Evolutionary conservation across 495 filamentous ascomycete species (phyloP).

Genomic region (Schizothecium vesticola): DNA sequence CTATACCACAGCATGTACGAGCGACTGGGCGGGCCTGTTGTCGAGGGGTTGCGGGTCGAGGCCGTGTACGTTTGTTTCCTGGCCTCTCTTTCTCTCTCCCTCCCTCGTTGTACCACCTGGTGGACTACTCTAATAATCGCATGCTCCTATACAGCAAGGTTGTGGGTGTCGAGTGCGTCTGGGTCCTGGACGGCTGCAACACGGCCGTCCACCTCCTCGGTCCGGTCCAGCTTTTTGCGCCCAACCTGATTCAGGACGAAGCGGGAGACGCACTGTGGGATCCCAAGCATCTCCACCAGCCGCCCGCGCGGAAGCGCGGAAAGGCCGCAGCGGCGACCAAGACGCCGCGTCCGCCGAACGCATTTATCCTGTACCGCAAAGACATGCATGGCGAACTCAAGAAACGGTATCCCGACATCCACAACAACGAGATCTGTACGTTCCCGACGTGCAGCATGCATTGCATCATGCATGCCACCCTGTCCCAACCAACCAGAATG

Average conservation of each 20-base stretch:
- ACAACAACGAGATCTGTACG: conserved; percentile 27
- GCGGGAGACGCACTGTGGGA: background rate
- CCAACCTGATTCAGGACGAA: conserved; percentile 10
- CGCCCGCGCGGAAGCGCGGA: conserved; percentile 3
- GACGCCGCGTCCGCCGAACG: conserved; percentile 24
- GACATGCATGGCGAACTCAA: conserved; percentile 14
- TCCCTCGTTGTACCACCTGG: too few relatives aligned
- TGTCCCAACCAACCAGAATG: too few relatives aligned
- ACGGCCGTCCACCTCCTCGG: conserved; percentile 13
- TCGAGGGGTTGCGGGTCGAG: background rate
- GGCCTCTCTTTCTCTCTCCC: background rate
- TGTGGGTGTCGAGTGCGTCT: background rate
- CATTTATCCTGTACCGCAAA: conserved; percentile 25
- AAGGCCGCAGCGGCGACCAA: background rate
- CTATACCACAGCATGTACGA: background rate
- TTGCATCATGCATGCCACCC: too few relatives aligned
- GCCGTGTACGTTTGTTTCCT: background rate
- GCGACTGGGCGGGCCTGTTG: background rate
- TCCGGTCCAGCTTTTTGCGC: conserved; percentile 7
- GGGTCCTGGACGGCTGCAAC: background rate
- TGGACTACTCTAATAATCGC: background rate
- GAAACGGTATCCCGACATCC: conserved; percentile 8
- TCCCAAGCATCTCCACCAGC: background rate
- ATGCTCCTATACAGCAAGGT: background rate
- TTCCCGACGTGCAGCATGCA: too few relatives aligned